These are phyloP conservation scores for Violaceomyces palustris DNA, from an alignment of 1,284 basidiomycete genomes.

Conservation along the genomic window DNA sequence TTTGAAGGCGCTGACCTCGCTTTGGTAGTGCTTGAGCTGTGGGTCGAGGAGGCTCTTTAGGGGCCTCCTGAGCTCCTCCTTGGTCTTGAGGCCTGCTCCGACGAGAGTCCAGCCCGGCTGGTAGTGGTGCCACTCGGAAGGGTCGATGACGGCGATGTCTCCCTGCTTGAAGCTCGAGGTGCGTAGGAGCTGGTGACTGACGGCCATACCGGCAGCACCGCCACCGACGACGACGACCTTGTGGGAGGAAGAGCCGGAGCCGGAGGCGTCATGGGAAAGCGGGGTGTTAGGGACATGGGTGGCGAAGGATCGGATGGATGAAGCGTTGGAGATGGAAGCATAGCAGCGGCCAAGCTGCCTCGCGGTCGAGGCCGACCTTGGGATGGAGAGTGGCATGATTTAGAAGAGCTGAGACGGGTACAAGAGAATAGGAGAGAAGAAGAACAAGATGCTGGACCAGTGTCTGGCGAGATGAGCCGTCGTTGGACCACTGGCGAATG, in stretches of 20 bases:
- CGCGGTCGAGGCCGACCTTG: no score
- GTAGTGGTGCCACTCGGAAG: slow-evolving; percentile 43
- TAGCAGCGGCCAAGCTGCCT: no score
- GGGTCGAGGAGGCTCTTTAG: slow-evolving; percentile 55
- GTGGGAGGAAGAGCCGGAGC: slow-evolving; percentile 30
- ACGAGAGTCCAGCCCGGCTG: slow-evolving; percentile 73
- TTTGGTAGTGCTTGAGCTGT: slow-evolving; percentile 69
- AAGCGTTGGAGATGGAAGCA: no score
- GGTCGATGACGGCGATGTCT: slow-evolving; percentile 45
- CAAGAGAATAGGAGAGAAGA: no score
- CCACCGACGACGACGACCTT: slow-evolving; percentile 53
- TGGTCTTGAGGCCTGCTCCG: slow-evolving; percentile 69
- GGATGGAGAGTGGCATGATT: no score
- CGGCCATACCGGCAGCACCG: slow-evolving; percentile 52
- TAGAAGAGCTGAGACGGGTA: no score
- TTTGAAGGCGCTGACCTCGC: slow-evolving; percentile 69
- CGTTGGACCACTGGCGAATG: no score
- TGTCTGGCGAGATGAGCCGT: no score
- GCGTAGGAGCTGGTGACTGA: slow-evolving; percentile 60
- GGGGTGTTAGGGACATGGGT: no score
- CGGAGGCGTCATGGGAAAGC: no score
- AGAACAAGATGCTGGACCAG: no score
- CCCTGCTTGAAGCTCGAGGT: slow-evolving; percentile 23
- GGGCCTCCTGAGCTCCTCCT: slow-evolving; percentile 66
- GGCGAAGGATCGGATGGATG: no score